Base-by-base conservation (phyloP, 1,284 basidiomycete genomes). In the Irpex sp. region DNA sequence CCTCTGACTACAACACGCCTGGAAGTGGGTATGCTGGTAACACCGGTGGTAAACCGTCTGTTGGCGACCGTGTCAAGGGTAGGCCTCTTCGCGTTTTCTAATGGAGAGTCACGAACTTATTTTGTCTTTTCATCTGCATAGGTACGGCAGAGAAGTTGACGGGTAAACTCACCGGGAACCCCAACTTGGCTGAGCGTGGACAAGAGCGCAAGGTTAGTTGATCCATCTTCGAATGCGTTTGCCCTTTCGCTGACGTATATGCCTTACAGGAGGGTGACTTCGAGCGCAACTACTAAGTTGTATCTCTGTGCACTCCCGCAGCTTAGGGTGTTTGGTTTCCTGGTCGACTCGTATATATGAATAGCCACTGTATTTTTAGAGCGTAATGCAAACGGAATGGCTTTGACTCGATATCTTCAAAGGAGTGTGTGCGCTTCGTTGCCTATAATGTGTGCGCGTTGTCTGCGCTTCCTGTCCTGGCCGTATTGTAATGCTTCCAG, bases 81-180 rank as follows among this genome's bases (percentile, higher is more conserved):
- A 36, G 8, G 66, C 38, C 56, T 34, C 11, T 51, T 13, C 7
- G 21, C 57, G 9, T 21, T 9, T 36, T 8, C 58, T 17, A 40
- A 5, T 3, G 36, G 61, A 17, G n/a, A 4, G 26, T 4, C 51
- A 9, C 38, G 9, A 54, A 5, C 6, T 67, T 51, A 54, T n/a
- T 21, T 19, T 48, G 21, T 8, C 21, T 36, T 49, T 0, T 47
- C n/a, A 6, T 9, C 58, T 48, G 37, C 5, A 6, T 38, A 73
- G 72, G 73, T 11, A 64, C 48, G 36, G 38, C 66, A 47, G 71
- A 74, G 69, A 73, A 72, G 63, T 62, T 67, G 52, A 65, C 71
- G 11, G 73, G 71, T 3, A 68, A 66, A 37, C 51, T 70, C 15
- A 67, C 67, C n/a, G 60, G 66, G 13, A 69, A 70, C 63, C 58